A percentile compares a stretch with the other conserved stretches of the same genome.
phyloP scores from a whole-genome alignment of 108 stramenopile species.

The Phaeodactylum tricornutum region DNA sequence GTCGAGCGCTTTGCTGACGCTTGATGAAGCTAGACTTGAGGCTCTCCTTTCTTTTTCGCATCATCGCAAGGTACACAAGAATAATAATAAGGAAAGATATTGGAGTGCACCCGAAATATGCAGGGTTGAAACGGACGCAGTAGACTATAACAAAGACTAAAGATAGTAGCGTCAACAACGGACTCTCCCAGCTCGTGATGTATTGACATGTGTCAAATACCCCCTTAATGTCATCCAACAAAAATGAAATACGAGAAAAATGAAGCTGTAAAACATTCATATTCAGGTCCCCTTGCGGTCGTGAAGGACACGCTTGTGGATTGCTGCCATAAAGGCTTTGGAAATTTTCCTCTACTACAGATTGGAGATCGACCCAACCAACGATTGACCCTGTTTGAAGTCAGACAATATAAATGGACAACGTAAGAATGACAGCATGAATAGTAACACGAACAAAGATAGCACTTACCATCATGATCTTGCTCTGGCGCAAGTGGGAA shows the following conservation, averaged over 20 bases:
- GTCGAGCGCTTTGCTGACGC: slow-evolving; percentile 40
- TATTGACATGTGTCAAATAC: slow-evolving; percentile 36
- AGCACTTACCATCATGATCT: no score
- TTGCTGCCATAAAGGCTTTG: slow-evolving; percentile 33
- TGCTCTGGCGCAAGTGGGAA: no score
- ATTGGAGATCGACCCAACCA: slow-evolving; percentile 64
- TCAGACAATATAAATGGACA: no score
- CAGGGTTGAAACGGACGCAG: slow-evolving; percentile 27
- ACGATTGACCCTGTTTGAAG: slow-evolving; percentile 22
- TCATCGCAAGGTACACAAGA: slow-evolving; percentile 35
- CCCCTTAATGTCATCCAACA: slow-evolving; percentile 46
- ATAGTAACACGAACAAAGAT: no score
- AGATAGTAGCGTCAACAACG: slow-evolving; percentile 30
- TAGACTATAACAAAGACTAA: slow-evolving; percentile 24
- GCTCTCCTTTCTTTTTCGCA: slow-evolving; percentile 17
- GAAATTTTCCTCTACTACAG: slow-evolving; percentile 51
- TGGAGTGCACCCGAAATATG: slow-evolving; percentile 40
- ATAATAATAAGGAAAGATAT: slow-evolving; percentile 32
- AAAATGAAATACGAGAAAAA: slow-evolving; percentile 45
- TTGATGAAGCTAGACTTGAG: slow-evolving; percentile 41
- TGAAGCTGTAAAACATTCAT: slow-evolving; percentile 57
- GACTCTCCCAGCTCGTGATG: slow-evolving; percentile 65
- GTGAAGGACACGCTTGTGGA: slow-evolving; percentile 44
- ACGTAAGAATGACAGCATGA: no score
- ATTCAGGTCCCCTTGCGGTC: slow-evolving; percentile 48